Evolutionary conservation across 1,284 basidiomycete genomes (phyloP), one percentile per base, ranked within the genome.

Genomic region (Amylostereum areolatum): DNA sequence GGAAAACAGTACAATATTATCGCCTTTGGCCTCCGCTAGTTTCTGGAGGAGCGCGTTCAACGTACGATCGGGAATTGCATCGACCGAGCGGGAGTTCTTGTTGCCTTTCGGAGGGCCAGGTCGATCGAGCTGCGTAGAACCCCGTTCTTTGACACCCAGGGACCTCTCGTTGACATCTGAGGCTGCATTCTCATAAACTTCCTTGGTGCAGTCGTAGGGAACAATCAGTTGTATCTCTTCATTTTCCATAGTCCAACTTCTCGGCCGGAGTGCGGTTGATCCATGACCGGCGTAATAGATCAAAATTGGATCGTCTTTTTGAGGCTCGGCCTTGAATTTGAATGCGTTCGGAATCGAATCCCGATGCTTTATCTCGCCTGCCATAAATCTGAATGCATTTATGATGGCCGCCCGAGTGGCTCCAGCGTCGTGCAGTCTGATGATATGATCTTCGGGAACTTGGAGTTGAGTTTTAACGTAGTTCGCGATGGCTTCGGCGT

Each of bases 371-470:
- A 18, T 18, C 18, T 18, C 18, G 18, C 18, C 18, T 18, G 18
- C 18, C 18, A 18, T 18, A 18, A 18, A 18, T 7, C 40, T 18
- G 48, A 72, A 63, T 0, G 49, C 59, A 5, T 51, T 30, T n/a
- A 70, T 46, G 44, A 71, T 39, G 5, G 37, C 37, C 7, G n/a
- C 12, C 12, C 37, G 6, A 7, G 37, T 39, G 6, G 37, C 37
- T 39, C 5, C 12, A 12, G n/a, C 37, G 12, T 39, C 27, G 37
- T 25, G 37, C 5, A 39, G 37, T 18, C 27, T 39, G n/a, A 39
- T 25, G 37, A 39, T 39, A 6, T 39, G 37, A 6, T 39, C 5
- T n/a, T 6, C 5, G n/a, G 37, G 37, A 6, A 39, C 37, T 6
- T 25, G 5, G 7, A 39, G 37, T 6, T 39, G n/a, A 7, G 37